Percentiles rank a stretch among this genome's conserved stretches.
phyloP scores from a whole-genome alignment of 352 stramenopile species.

The Pythium rishiriense region DNA sequence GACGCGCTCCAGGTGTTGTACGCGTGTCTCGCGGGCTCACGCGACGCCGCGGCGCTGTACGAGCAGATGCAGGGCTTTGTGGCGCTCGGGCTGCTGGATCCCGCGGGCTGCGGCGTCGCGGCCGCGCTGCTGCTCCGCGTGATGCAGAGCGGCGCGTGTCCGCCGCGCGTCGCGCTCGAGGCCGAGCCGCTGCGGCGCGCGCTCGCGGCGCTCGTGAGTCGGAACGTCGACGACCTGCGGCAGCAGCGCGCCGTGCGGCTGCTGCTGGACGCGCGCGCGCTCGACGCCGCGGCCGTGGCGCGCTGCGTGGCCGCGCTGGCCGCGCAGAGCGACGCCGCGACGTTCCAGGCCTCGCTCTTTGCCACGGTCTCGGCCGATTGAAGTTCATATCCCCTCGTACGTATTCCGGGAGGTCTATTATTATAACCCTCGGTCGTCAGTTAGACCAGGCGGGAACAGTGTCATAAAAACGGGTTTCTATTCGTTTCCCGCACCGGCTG shows the following conservation, averaged over 20 bases:
- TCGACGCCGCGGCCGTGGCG: slow-evolving; percentile 31
- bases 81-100: slow-evolving; percentile 42
- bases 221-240: slow-evolving; percentile 55
- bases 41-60: slow-evolving; percentile 40
- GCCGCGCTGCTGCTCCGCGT: slow-evolving; percentile 33
- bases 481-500: slow-evolving; percentile 5
- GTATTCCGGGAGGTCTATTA: no score
- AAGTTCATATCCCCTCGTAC: no score
- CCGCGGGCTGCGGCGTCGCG: slow-evolving; percentile 36
- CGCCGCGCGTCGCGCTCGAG: slow-evolving; percentile 35
- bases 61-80: slow-evolving; percentile 63
- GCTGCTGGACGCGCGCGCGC: slow-evolving; percentile 42
- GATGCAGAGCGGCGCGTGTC: slow-evolving; percentile 1
- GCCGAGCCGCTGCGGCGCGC: slow-evolving; percentile 36
- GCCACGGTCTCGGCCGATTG: slow-evolving; percentile 30
- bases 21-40: slow-evolving; percentile 38
- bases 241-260: slow-evolving; percentile 58
- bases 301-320: slow-evolving; percentile 41
- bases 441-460: neutral
- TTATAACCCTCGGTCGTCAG: no score
- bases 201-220: slow-evolving; percentile 48
- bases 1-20: slow-evolving; percentile 52
- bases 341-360: slow-evolving; percentile 61
- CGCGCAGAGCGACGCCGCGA: slow-evolving; percentile 32
- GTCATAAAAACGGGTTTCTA: slow-evolving; percentile 11